A percentile compares a stretch with the other conserved stretches of the same genome.
phyloP scores from a whole-genome alignment of 352 stramenopile species.

The Pythium coloratum region DNA sequence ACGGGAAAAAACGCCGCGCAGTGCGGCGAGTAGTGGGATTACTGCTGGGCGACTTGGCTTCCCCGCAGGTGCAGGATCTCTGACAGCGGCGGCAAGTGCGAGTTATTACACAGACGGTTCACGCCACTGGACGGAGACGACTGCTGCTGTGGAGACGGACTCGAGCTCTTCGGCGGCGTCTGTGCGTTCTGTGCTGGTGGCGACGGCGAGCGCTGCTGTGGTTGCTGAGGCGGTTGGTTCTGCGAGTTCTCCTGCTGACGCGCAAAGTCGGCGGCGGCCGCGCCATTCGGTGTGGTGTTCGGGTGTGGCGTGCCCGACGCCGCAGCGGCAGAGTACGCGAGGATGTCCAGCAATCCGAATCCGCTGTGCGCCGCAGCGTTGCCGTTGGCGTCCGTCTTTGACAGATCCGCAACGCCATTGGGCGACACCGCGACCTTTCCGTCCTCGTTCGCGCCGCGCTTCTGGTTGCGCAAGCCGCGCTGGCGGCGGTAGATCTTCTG shows the following conservation, averaged over 20 bases:
- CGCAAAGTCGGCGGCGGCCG: conserved; percentile 26
- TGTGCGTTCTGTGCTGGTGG: conserved; percentile 3
- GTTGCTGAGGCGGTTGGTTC: conserved; percentile 16
- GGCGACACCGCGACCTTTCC: conserved; percentile 49
- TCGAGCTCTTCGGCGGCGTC: conserved; percentile 12
- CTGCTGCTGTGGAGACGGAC: conserved; percentile 5
- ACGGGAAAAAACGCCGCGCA: conserved; percentile 10
- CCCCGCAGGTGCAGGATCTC: conserved; percentile 75
- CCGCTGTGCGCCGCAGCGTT: conserved; percentile 31
- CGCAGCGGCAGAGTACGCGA: conserved; percentile 58
- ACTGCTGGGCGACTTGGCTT: conserved; percentile 32
- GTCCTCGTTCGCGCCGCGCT: conserved; percentile 35
- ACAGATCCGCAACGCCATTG: conserved; percentile 59
- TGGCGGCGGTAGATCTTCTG: conserved; percentile 81
- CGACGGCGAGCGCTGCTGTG: not conserved
- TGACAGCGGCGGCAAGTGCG: conserved; percentile 59
- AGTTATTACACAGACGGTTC: conserved; percentile 42
- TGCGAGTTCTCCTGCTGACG: conserved; percentile 23
- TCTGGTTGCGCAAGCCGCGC: conserved; percentile 74
- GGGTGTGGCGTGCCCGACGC: conserved; percentile 35
- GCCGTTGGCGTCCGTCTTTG: conserved; percentile 26
- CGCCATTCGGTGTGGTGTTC: conserved; percentile 12
- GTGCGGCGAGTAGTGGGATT: not conserved
- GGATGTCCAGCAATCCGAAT: conserved; percentile 64
- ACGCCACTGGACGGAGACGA: conserved; percentile 19